phyloP scores from a whole-genome alignment of 2,329 filamentous ascomycete genomes.

The Ascocoryne sarcoides region DNA sequence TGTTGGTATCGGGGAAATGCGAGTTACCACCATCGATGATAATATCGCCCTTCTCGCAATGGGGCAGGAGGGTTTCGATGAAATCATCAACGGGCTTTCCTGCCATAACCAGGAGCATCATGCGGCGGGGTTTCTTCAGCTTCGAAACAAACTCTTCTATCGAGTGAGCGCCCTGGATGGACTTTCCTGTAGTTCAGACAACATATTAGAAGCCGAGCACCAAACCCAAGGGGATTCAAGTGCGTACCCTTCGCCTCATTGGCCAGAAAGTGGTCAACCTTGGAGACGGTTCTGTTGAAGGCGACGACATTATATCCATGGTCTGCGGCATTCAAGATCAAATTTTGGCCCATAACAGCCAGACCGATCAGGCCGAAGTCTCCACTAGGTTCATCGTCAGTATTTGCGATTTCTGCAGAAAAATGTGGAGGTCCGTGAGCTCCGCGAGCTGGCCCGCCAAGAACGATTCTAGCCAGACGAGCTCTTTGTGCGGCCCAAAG shows the following conservation, averaged over 20 bases:
- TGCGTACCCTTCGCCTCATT: constrained; percentile 77
- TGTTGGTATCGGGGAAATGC: constrained; percentile 98
- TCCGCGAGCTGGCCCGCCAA: constrained; percentile 30
- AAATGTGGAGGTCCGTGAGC: constrained; percentile 27
- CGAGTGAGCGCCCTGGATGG: constrained; percentile 85
- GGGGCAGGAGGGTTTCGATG: constrained; percentile 87
- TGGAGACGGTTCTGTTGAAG: constrained; percentile 97
- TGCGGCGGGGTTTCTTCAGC: constrained; percentile 91
- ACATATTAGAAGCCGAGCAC: constrained; percentile 1
- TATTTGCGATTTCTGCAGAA: too few species aligned
- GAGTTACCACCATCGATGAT: constrained; percentile 99
- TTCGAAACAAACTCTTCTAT: constrained; percentile 92
- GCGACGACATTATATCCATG: constrained; percentile 94
- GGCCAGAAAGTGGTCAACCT: constrained; percentile 89
- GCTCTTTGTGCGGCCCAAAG: too few species aligned
- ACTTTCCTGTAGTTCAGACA: constrained; percentile 56
- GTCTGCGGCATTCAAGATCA: constrained; percentile 84
- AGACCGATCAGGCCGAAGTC: constrained; percentile 90
- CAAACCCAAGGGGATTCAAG: background rate
- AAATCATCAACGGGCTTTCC: constrained; percentile 97
- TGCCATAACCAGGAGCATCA: constrained; percentile 99
- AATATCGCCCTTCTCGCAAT: constrained; percentile 82
- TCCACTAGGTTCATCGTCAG: constrained; percentile 31
- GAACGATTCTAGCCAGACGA: background rate
- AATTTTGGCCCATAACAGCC: constrained; percentile 84